Percentiles rank a stretch among this genome's conserved stretches.
Conservation (phyloP, 306 rosid genomes). For the Abrus pulchellus region DNA sequence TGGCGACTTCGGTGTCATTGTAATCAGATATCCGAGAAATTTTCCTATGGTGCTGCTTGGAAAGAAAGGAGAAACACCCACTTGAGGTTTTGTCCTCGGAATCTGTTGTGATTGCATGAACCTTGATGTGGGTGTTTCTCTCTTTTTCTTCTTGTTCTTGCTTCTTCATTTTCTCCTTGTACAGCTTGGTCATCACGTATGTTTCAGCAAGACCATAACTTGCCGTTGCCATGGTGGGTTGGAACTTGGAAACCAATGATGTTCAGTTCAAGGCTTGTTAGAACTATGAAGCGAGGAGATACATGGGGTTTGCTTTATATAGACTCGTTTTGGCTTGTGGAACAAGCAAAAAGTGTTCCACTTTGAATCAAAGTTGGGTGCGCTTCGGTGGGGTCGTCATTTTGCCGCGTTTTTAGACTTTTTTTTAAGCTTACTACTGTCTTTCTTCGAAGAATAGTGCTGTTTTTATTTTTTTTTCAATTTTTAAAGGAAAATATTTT, state of each 20-base stretch:
- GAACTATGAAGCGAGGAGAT: not conserved
- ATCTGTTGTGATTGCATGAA: not conserved
- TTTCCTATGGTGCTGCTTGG: constrained; percentile 32
- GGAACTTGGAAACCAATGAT: not conserved
- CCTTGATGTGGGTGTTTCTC: constrained; percentile 32
- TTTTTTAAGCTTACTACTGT: too few species aligned
- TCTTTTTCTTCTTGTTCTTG: constrained; percentile 26
- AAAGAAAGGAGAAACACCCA: constrained; percentile 60
- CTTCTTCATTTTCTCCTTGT: constrained; percentile 59
- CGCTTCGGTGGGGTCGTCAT: not conserved
- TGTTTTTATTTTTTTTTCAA: too few species aligned
- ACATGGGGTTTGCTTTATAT: constrained; percentile 1
- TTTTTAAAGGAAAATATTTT: too few species aligned
- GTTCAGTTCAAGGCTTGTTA: too few species aligned
- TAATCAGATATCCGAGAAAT: constrained; percentile 23
- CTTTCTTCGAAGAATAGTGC: too few species aligned
- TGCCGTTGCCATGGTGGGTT: not conserved
- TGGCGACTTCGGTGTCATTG: not conserved
- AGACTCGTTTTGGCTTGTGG: constrained; percentile 11
- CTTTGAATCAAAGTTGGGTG: too few species aligned
- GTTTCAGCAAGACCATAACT: constrained; percentile 56
- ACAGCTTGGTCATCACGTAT: constrained; percentile 53
- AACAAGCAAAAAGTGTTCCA: not conserved
- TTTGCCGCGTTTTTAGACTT: too few species aligned
- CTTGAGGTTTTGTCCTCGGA: constrained; percentile 11